Evolutionary conservation across 1,139 yeast species (phyloP).

Genomic region (Sugiyamaella neomexicana): DNA sequence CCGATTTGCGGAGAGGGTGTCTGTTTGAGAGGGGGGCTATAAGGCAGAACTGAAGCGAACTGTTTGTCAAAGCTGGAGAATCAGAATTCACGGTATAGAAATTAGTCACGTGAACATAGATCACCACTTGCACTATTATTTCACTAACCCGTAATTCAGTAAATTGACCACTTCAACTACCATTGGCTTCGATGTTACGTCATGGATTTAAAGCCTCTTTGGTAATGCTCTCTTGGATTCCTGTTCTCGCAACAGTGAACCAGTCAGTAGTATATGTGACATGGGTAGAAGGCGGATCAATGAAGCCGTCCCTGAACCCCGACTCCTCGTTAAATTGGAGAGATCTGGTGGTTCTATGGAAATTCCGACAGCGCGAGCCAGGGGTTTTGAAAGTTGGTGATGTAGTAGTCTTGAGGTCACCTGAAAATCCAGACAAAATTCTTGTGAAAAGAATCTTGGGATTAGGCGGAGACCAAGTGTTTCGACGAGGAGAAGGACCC

Average conservation of each 20-base stretch:
- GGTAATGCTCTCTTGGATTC: constrained; percentile 59
- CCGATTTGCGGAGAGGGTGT: no score
- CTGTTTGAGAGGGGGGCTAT: no score
- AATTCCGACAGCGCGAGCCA: constrained; percentile 54
- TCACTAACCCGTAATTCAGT: no score
- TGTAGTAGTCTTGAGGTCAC: constrained; percentile 75
- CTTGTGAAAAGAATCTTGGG: constrained; percentile 79
- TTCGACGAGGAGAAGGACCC: constrained; percentile 52
- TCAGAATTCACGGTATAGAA: no score
- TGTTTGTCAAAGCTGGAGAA: no score
- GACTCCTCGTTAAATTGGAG: constrained; percentile 48
- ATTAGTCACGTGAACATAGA: no score
- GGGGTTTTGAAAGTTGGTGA: constrained; percentile 60
- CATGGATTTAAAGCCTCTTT: constrained; percentile 20
- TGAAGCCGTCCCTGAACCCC: constrained; percentile 90
- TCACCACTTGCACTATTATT: no score
- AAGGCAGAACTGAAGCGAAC: no score
- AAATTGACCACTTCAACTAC: neutral
- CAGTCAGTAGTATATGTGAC: constrained; percentile 76
- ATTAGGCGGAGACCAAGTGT: constrained; percentile 64
- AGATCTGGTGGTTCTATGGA: constrained; percentile 74
- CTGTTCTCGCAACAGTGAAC: constrained; percentile 67
- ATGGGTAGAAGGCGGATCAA: constrained; percentile 77
- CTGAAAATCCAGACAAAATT: constrained; percentile 69
- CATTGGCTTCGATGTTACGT: constrained; percentile 13